Conservation (phyloP, 176 grass and related monocot species). For the Canna indica region DNA sequence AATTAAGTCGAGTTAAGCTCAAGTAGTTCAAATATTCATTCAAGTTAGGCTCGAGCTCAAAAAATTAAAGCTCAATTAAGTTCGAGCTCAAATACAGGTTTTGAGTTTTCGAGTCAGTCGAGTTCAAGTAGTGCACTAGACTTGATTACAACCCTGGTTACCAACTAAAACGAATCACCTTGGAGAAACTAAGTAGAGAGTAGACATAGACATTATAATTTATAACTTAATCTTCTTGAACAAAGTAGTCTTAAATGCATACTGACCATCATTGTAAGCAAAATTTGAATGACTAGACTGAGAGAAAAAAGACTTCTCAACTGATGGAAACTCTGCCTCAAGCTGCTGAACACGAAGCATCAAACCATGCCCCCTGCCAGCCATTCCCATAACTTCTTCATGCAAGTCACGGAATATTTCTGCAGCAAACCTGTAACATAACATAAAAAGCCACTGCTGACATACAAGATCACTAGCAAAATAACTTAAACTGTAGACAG, state of each 20-base stretch:
- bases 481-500: neutral
- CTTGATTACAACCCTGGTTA: neutral
- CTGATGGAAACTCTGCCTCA: constrained; percentile 78
- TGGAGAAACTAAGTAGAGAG: neutral
- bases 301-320: constrained; percentile 57
- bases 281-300: constrained; percentile 50
- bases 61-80: too few species aligned
- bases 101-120: too few species aligned
- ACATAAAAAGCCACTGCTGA: neutral
- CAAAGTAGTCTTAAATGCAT: neutral
- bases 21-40: too few species aligned
- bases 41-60: too few species aligned
- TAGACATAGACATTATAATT: neutral
- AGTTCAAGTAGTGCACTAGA: too few species aligned
- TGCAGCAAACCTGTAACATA: constrained; percentile 61
- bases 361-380: constrained; percentile 72
- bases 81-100: too few species aligned
- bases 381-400: constrained; percentile 67
- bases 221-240: neutral
- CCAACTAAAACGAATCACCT: neutral
- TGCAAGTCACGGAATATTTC: constrained; percentile 95
- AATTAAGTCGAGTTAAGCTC: too few species aligned
- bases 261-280: constrained; percentile 64
- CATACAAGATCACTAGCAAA: neutral
- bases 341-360: constrained; percentile 90